phyloP scores from a whole-genome alignment of 2,329 filamentous ascomycete species.

The Pseudocercospora pini-densiflorae region DNA sequence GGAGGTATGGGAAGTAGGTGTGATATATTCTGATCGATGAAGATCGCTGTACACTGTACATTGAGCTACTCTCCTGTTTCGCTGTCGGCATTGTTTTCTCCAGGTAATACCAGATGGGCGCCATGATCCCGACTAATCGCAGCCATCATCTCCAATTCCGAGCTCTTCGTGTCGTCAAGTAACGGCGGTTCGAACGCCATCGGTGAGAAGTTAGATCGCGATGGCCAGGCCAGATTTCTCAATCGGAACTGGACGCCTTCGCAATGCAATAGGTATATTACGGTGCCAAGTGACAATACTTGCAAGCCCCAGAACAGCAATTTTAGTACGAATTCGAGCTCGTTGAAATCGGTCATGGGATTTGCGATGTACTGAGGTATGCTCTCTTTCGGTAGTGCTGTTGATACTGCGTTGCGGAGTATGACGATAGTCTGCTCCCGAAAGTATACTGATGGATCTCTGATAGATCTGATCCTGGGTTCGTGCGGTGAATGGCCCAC shows the following conservation, averaged over 20 bases:
- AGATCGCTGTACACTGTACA: no score
- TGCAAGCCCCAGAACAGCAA: background rate
- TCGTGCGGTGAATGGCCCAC: background rate
- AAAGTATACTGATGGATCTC: background rate
- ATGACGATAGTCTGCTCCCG: slow-evolving; percentile 4
- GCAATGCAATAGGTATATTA: background rate
- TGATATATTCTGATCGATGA: background rate
- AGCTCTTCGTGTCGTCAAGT: background rate
- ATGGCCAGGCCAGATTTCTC: background rate
- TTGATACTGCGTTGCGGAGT: background rate
- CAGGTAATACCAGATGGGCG: background rate
- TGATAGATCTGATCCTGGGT: background rate
- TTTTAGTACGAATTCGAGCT: background rate
- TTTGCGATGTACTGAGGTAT: background rate
- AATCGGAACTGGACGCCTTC: background rate
- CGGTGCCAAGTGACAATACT: background rate
- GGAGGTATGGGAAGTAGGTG: slow-evolving; percentile 7
- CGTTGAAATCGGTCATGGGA: background rate
- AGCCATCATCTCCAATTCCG: background rate
- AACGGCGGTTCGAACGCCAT: background rate
- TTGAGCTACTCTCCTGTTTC: background rate
- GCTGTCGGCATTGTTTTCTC: background rate
- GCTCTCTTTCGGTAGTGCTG: no score
- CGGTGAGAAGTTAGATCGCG: background rate
- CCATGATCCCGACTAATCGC: background rate